Base-by-base conservation (phyloP, 2,329 filamentous ascomycete genomes). In the Pseudogymnoascus sp. region DNA sequence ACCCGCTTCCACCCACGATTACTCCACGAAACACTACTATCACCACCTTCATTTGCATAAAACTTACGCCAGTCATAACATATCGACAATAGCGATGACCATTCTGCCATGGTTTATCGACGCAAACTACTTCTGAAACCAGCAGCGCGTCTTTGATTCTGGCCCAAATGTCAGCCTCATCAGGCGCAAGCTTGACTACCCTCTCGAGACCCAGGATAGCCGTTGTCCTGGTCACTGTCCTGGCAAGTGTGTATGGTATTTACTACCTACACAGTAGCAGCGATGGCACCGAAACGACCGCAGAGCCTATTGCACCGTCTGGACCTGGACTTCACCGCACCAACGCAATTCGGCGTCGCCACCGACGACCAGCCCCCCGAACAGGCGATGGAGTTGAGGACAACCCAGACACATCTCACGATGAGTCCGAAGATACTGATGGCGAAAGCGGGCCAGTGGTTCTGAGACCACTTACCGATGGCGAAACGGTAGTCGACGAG, bases 331-430 rank as follows among this genome's bases (percentile, higher is more conserved):
- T 90, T 31, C 87, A 84, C 67, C 79, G 88, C 65, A 87, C 87
- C 71, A 90, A 89, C 73, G 88, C 88, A 9, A 71, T 90, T 38
- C 85, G 87, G 65, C 81, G 83, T 55, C 71, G 75, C 33, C 78
- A 78, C 23, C 52, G 63, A 58, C 62, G 63, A 59, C 37, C 60
- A 61, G 35, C 40, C 23, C 60, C 52, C 58, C 61, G 43, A 45
- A 55, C 59, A n/a, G 73, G 72, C 28, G 75, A 75, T 45, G 69
- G 21, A 25, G 73, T 61, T 71, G 72, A 33, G 71, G 76, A 76
- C 61, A 77, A 79, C 5, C 75, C 75, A 31, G 76, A 74, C 11
- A 76, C 77, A 18, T 69, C n/a, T 70, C 74, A 2, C 73, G 73
- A 70, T 25, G 62, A 63, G 14, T 55, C 63, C 9, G 60, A 62